phyloP scores from a whole-genome alignment of 116 monocot genomes.

The Dioscorea cayenensis region DNA sequence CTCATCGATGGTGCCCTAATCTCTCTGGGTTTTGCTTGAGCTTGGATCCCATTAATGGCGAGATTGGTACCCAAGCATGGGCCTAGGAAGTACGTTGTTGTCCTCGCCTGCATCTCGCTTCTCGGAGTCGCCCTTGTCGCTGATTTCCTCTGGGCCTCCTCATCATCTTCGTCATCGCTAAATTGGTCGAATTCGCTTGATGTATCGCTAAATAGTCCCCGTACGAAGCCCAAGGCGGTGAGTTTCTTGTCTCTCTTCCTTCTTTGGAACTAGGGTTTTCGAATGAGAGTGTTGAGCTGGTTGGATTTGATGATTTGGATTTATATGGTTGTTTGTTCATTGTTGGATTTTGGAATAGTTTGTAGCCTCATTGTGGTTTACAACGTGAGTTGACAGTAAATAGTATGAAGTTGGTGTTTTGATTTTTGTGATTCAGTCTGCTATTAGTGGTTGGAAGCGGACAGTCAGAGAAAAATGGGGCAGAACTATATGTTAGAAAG shows the following conservation, averaged over 20 bases:
- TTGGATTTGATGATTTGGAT: neutral
- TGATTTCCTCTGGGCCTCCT: slow-evolving; percentile 82
- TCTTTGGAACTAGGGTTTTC: neutral
- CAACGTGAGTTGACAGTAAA: too few relatives aligned
- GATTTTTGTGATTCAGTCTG: neutral
- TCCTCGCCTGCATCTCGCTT: slow-evolving; percentile 51
- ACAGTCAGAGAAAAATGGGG: neutral
- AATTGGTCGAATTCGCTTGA: slow-evolving; percentile 13
- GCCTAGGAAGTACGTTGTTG: slow-evolving; percentile 37
- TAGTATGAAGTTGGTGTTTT: neutral
- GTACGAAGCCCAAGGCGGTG: neutral
- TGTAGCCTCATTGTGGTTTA: too few relatives aligned
- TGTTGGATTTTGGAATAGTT: neutral
- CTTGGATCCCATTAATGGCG: neutral
- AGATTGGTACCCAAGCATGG: slow-evolving; percentile 12
- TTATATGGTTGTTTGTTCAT: neutral
- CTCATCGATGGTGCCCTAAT: neutral
- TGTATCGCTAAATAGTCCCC: neutral
- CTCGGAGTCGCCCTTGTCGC: slow-evolving; percentile 66
- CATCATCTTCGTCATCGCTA: slow-evolving; percentile 36
- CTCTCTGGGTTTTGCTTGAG: neutral
- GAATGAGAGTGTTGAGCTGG: neutral
- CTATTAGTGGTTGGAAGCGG: neutral
- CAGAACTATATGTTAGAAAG: too few relatives aligned
- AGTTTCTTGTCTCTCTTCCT: neutral